phyloP scores from a whole-genome alignment of 179 eudicot species.

The Spinacia oleracea region DNA sequence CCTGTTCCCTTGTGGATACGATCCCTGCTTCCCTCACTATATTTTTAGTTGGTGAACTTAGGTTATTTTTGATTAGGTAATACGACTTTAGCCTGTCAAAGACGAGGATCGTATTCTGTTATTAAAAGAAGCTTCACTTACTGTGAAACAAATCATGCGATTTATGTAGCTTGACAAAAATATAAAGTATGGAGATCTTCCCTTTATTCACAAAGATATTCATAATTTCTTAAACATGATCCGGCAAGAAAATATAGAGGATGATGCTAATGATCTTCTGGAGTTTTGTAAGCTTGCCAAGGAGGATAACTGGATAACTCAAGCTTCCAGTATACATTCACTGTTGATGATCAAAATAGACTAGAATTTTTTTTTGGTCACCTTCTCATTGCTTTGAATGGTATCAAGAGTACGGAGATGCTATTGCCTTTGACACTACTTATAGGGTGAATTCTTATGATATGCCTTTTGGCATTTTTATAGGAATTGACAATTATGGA shows the following conservation, averaged over 20 bases:
- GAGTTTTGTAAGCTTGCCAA: not conserved
- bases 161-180: slow-evolving; percentile 18
- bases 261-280: slow-evolving; percentile 9
- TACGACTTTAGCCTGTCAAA: too few species aligned
- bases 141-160: slow-evolving; percentile 2
- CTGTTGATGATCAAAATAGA: not conserved
- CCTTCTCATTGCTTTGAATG: slow-evolving; percentile 12
- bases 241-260: not conserved
- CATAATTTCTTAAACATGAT: slow-evolving; percentile 6
- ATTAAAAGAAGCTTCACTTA: slow-evolving; percentile 4
- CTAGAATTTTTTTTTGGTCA: slow-evolving; percentile 7
- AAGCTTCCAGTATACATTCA: slow-evolving; percentile 3
- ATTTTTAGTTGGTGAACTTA: too few species aligned
- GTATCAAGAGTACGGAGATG: slow-evolving; percentile 15
- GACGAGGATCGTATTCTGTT: slow-evolving; percentile 1
- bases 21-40: too few species aligned
- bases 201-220: not conserved
- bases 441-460: slow-evolving; percentile 8
- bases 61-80: too few species aligned
- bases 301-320: not conserved
- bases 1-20: too few species aligned
- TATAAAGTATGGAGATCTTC: slow-evolving; percentile 8
- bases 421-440: slow-evolving; percentile 2
- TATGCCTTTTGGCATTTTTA: slow-evolving; percentile 4
- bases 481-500: slow-evolving; percentile 24